Evolutionary conservation across 805 yeast genomes (phyloP), one percentile per base, ranked within the genome.

Genomic region (Monosporozyma unispora): DNA sequence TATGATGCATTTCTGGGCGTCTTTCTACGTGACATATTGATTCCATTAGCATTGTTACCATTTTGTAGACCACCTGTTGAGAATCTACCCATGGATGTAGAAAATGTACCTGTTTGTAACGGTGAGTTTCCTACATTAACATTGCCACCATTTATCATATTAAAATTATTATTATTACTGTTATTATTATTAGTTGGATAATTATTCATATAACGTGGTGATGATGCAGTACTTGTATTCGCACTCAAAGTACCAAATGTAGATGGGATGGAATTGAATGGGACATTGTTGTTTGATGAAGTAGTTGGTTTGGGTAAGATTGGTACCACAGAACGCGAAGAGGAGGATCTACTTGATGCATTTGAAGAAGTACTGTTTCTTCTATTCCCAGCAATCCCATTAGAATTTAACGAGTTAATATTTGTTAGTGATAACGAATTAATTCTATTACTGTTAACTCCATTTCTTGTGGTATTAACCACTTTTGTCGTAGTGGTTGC

Each of bases 231-330:
- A 48, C 67, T 64, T 41, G 62, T 60, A 14, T 53, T 54, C 14
- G 59, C 59, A 48, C 63, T 61, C 27, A 47, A 48, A 2, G 59
- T 50, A 21, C 52, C 50, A 31, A 43, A 50, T 12, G 29, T 19
- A 8, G 47, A 38, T 39, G 42, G 42, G 22, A 39, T 12, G 6
- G 42, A 39, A 39, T 39, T 39, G 4, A 31, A 18, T 27, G 45
- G 23, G 6, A 28, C 45, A 27, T 42, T 27, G 10, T 28, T 44
- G 29, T 48, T 50, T 5, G 56, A 47, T 14, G 54, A 50, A 2
- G 62, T 57, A n/a, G 63, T 53, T 22, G 68, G 68, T 51, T 64
- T 67, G 2, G 70, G 70, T 39, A 67, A 48, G 25, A 67, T 67
- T 1, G 70, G 69, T 2, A 67, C 66, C 47, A 62, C 57, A 16